phyloP scores from a whole-genome alignment of 2,329 filamentous ascomycete species.

The Epichloe sylvatica region DNA sequence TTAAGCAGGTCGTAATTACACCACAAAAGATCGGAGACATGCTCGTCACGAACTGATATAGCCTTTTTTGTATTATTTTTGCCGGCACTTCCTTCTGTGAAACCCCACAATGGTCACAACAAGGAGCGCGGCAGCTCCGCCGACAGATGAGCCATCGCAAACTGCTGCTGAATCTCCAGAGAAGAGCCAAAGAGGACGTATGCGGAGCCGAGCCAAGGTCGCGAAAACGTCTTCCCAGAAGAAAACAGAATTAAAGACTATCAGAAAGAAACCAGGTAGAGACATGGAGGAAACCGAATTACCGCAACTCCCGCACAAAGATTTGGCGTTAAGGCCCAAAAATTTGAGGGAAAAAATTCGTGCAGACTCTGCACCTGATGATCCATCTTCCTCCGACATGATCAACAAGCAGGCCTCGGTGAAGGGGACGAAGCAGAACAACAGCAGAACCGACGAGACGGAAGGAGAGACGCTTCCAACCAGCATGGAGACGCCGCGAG shows the following conservation, averaged over 20 bases:
- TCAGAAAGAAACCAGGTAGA: background rate
- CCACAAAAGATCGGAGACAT: no score
- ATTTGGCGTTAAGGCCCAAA: background rate
- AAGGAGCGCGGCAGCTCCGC: background rate
- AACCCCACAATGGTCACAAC: slow-evolving; percentile 1
- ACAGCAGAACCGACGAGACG: background rate
- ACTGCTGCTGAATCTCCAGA: background rate
- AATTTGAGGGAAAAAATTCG: background rate
- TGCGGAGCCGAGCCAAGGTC: background rate
- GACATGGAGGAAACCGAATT: background rate
- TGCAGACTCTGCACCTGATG: background rate
- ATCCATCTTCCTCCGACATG: background rate
- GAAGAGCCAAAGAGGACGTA: background rate
- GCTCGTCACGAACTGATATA: no score
- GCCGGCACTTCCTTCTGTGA: background rate
- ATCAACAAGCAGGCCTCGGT: background rate
- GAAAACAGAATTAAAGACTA: background rate
- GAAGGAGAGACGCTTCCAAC: background rate
- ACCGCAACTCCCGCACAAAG: no score
- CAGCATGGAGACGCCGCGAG: background rate
- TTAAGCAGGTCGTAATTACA: no score
- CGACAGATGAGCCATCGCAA: background rate
- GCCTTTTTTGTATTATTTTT: no score
- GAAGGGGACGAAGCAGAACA: background rate
- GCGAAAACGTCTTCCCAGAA: background rate